Base-by-base conservation (phyloP, 306 rosid species). In the Heteromeles arbutifolia region DNA sequence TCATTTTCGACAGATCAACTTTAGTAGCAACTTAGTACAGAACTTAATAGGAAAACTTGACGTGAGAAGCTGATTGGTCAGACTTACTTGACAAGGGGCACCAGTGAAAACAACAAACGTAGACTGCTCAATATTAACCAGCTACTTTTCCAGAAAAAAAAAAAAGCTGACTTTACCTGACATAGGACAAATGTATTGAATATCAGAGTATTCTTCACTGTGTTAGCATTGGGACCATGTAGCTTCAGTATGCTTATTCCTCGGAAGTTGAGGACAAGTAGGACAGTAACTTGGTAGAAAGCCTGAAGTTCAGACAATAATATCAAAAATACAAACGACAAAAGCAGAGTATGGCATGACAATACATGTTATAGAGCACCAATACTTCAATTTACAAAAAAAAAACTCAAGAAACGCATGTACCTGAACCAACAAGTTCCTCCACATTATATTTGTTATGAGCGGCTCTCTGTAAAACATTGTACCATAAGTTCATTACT, bases 111-210 rank as follows among this genome's bases (percentile, higher is more conserved):
- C 31, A 13, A 53, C 39, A 57, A n/a, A 56, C 9, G 43, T 22
- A 15, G 21, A 48, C 19, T 15, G 34, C 37, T 21, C 2, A 25
- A 37, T 65, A 57, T 11, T 34, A 72, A 58, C 21, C 8, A 12
- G 59, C 21, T 32, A 32, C 37, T 32, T 32, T 5, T 32, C 37
- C 37, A 5, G 37, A 1, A 32, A 32, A 5, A 32, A 32, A 32
- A 1, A 32, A 32, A 32, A 32, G 37, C 37, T 26, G 45, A 81
- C 93, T 84, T 88, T 1, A 95, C 98, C 80, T 90, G 98, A 72
- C 97, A 95, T 62, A 92, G 90, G 81, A 95, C 98, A 82, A 95
- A 95, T 8, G 98, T 79, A 78, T 95, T 95, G 84, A 95, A 95
- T 84, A 95, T 95, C 84, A 95, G 64, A 5, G 97, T 87, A 85